Base-by-base conservation (phyloP, 305 asterid species). In the Fraxinus albicans region DNA sequence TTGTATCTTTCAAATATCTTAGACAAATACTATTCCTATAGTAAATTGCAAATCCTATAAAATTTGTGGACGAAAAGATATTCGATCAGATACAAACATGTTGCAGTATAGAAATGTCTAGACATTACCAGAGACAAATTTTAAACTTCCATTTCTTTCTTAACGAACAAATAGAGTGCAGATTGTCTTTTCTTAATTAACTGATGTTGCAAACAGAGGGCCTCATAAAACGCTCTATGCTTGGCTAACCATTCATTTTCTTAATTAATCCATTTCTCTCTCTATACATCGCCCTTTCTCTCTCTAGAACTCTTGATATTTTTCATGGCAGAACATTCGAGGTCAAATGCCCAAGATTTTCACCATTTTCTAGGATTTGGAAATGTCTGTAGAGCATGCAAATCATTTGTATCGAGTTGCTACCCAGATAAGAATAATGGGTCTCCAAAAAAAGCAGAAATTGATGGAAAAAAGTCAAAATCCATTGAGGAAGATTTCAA, bases 311-410 rank as follows among this genome's bases (percentile, higher is more conserved):
- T 83, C 70, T 77, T 50, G 27, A 38, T 73, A 42, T 73, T 53
- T 74, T 83, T 86, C 84, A 92, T 93, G 96, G 95, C 84, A 73
- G 90, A 91, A 76, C 83, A 85, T 86, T 84, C 94, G 77, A 88
- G 86, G 83, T 55, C 92, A 75, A 77, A 88, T 83, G 70, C 93
- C 69, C 90, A 87, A 25, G 88, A 90, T 81, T 69, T 85, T 73
- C 77, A 87, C 72, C 87, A 79, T 83, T 36, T 82, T 81, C 77
- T 86, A 55, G 90, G 92, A 80, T 86, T 91, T 77, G 93, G 88
- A 78, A 83, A 76, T 82, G 80, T 92, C 17, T 83, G 88, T 80
- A 86, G 75, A 74, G 86, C 86, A 10, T 88, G 88, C 88, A 91
- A 83, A 88, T 85, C 91, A 6, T 70, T 88, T 15, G 65, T 87